Base-by-base conservation (phyloP, 2,329 filamentous ascomycete species). In the Colletotrichum noveboracense region DNA sequence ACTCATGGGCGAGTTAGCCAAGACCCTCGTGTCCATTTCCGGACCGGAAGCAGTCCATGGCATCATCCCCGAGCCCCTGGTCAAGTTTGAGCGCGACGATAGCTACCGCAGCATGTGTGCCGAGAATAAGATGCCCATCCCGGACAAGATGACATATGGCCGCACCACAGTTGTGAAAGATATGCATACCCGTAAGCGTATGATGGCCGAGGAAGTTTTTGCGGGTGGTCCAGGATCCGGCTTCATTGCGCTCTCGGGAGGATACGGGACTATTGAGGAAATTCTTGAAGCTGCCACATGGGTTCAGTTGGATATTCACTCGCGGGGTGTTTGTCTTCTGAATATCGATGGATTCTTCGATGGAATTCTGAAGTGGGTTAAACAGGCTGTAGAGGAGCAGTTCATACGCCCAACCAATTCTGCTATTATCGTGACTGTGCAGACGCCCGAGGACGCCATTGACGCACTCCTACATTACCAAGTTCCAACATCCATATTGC, bases 241-340 rank as follows among this genome's bases (percentile, higher is more conserved):
- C 12, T 99, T 99, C 86, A 92, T 99, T 55, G 96, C 96, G 30
- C 87, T 99, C 75, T 92, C 91, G 69, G 96, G 96, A 58, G 97
- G 97, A 1, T 99, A 96, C 84, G 97, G 97, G 24, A 99, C 97
- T 2, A 90, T 98, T 82, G 97, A 99, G 87, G 97, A 99, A 89
- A 90, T 98, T 82, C 96, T 98, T 85, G 95, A 97, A 87, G 92
- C 95, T 4, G 93, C 93, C 30, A 97, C 95, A 9, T 99, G 97
- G 96, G 98, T 98, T 85, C 97, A 98, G 87, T 86, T 99, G 64
- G 96, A 96, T 1, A 98, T 99, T 78, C 97, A 98, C 85, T 89
- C 89, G 79, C 88, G 90, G 66, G 94, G 94, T 4, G 93, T 98
- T 55, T 93, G 96, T 67, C 87, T 98, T 64, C 91, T 95, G 79